A percentile compares a stretch with the other conserved stretches of the same genome.
phyloP scores from a whole-genome alignment of 108 stramenopile species.

The Mayamaea pseudoterrestris region DNA sequence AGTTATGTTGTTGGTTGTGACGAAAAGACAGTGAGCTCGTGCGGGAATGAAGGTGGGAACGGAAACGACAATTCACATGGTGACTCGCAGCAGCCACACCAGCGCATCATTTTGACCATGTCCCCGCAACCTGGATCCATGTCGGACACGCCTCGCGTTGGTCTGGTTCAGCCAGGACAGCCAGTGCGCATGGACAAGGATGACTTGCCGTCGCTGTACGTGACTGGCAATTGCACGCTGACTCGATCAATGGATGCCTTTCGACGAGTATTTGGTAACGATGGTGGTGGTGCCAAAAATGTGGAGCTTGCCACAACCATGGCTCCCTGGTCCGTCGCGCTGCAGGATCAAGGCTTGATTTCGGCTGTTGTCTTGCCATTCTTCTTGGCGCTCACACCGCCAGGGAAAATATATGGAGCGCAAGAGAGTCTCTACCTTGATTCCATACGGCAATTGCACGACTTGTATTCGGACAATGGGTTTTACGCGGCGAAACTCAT shows the following conservation, averaged over 20 bases:
- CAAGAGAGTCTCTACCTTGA: conserved; percentile 31
- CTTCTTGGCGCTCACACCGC: conserved; percentile 53
- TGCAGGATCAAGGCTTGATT: conserved; percentile 24
- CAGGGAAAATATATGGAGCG: conserved; percentile 32
- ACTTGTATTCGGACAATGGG: conserved; percentile 39
- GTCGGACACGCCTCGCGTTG: conserved; percentile 62
- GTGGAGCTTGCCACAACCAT: conserved; percentile 14
- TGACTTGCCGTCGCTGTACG: conserved; percentile 21
- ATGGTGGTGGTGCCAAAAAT: no score
- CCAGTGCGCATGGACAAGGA: conserved; percentile 12
- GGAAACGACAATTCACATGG: no score
- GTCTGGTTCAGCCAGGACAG: conserved; percentile 57
- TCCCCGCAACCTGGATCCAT: conserved; percentile 41
- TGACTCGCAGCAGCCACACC: no score
- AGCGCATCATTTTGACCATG: conserved; percentile 33
- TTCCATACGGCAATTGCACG: conserved; percentile 45
- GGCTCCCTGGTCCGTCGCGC: conserved; percentile 14
- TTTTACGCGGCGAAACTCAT: conserved; percentile 40
- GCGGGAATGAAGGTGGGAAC: no score
- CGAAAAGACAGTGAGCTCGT: no score
- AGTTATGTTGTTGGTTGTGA: conserved; percentile 8
- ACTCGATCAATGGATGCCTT: conserved; percentile 17
- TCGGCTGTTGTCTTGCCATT: conserved; percentile 47
- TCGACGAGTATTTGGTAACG: no score
- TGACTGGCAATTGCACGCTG: conserved; percentile 27